Evolutionary conservation across 768 basidiomycete species (phyloP).

Genomic region (Lyophyllum decastes): DNA sequence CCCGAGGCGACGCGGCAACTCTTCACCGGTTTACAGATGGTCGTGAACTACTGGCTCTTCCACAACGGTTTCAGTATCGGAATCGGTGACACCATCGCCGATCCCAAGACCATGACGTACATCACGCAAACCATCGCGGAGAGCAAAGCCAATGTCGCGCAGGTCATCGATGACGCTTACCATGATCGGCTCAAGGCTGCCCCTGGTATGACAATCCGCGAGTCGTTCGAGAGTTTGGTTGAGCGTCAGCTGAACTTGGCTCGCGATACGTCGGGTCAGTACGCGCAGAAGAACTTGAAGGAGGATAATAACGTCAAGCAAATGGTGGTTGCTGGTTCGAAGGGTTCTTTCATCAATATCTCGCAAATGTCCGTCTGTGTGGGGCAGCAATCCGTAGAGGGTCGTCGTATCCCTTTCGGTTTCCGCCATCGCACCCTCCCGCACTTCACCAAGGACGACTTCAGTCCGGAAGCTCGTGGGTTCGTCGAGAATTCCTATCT

Average conservation of each 20-base stretch:
- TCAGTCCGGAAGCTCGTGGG: slow-evolving; percentile 95
- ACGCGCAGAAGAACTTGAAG: slow-evolving; percentile 96
- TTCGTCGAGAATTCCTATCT: slow-evolving; percentile 99
- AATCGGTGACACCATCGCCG: slow-evolving; percentile 98
- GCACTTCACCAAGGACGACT: slow-evolving; percentile 98
- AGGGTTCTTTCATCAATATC: slow-evolving; percentile 99
- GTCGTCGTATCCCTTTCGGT: slow-evolving; percentile 96
- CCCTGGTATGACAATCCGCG: slow-evolving; percentile 99
- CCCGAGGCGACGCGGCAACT: slow-evolving; percentile 87
- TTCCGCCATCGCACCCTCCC: slow-evolving; percentile 96
- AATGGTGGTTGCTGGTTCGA: slow-evolving; percentile 99
- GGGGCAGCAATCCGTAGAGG: slow-evolving; percentile 97
- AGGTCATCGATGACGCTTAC: slow-evolving; percentile 80
- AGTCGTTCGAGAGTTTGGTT: slow-evolving; percentile 94
- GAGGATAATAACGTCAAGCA: slow-evolving; percentile 99
- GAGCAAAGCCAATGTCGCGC: slow-evolving; percentile 77
- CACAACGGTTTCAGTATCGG: slow-evolving; percentile 99
- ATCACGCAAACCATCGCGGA: slow-evolving; percentile 83
- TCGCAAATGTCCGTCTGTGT: slow-evolving; percentile 99
- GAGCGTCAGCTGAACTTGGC: slow-evolving; percentile 92
- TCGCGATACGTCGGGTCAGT: slow-evolving; percentile 93
- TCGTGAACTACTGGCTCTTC: slow-evolving; percentile 98
- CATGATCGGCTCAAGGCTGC: slow-evolving; percentile 85
- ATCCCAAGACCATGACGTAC: slow-evolving; percentile 80
- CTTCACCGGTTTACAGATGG: slow-evolving; percentile 91